Conservation (phyloP, 306 rosid genomes). For the Urtica urens region DNA sequence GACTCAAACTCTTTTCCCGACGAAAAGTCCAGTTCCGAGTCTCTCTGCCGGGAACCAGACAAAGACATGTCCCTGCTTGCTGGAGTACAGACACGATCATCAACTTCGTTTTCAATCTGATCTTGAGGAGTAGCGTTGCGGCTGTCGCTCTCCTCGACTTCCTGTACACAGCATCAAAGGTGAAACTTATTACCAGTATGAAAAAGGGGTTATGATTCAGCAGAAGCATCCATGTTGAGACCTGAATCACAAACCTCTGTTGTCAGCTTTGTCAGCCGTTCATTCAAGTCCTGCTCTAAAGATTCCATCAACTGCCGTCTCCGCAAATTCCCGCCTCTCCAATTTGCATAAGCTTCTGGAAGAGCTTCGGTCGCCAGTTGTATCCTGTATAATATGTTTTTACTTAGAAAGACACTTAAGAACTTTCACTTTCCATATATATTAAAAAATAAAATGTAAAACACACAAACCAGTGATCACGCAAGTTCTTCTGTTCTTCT, state of each 20-base stretch:
- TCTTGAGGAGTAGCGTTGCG: conserved; percentile 27
- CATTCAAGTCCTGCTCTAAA: conserved; percentile 49
- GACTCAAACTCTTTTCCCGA: conserved; percentile 1
- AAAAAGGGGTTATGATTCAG: no score
- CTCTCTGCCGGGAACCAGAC: conserved; percentile 20
- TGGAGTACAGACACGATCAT: background rate
- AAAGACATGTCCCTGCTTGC: conserved; percentile 26
- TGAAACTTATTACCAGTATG: no score
- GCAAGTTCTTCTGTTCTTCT: conserved; percentile 86
- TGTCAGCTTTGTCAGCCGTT: conserved; percentile 21
- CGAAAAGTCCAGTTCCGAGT: conserved; percentile 1
- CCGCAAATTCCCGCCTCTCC: conserved; percentile 41
- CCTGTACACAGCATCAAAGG: conserved; percentile 15
- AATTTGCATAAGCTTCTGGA: conserved; percentile 50
- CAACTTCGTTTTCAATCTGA: conserved; percentile 27
- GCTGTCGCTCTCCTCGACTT: conserved; percentile 32
- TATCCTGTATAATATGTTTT: conserved; percentile 51
- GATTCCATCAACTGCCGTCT: conserved; percentile 35
- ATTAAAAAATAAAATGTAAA: background rate
- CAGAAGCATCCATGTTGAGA: no score
- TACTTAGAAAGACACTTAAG: background rate
- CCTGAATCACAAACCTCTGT: conserved; percentile 43
- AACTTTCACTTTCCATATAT: background rate
- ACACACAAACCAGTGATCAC: conserved; percentile 71
- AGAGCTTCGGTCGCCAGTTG: conserved; percentile 57